phyloP scores from a whole-genome alignment of 176 grass and related monocot species.

The Oryza meridionalis region DNA sequence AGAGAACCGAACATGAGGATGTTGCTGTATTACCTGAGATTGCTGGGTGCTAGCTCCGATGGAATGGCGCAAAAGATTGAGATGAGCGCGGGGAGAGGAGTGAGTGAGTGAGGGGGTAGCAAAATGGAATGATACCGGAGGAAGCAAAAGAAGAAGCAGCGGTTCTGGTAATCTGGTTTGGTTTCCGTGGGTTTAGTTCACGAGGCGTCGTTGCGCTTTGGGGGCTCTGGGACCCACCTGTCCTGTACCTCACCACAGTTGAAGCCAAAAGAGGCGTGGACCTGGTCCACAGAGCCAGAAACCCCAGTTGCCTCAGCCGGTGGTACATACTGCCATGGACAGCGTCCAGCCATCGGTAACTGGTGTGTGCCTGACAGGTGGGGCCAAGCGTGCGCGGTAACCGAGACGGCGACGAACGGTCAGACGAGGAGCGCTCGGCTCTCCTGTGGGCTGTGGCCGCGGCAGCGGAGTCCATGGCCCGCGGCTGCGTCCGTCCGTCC shows the following conservation, averaged over 20 bases:
- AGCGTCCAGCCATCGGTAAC: background rate
- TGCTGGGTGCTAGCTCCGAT: background rate
- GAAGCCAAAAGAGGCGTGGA: background rate
- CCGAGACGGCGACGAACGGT: background rate
- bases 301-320: background rate
- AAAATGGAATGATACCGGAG: background rate
- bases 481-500: no score
- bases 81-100: background rate
- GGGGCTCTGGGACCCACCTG: background rate
- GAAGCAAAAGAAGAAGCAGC: background rate
- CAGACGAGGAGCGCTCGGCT: background rate
- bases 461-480: no score
- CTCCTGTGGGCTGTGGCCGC: background rate
- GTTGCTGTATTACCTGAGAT: background rate
- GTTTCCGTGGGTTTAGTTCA: conserved; percentile 7
- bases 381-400: background rate
- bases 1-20: background rate
- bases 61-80: background rate
- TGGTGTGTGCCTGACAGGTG: background rate
- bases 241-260: background rate
- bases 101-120: no score
- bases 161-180: conserved; percentile 32
- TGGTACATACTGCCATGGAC: background rate
- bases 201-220: background rate
- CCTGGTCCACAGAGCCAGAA: conserved; percentile 5